Base-by-base conservation (phyloP, 139 green algal species). In the Picochlorum sp. region DNA sequence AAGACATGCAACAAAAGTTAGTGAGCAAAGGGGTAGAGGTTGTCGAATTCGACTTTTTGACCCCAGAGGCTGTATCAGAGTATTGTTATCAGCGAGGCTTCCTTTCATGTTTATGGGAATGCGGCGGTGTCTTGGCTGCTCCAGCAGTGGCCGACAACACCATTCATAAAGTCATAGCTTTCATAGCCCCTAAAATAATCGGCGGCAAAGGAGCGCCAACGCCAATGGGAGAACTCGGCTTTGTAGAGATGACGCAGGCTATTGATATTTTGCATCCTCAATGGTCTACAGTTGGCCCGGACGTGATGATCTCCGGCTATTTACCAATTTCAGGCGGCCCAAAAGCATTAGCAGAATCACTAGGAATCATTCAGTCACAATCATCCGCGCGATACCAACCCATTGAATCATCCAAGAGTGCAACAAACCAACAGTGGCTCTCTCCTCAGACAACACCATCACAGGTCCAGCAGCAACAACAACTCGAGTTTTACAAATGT, bases 31-130 rank as follows among this genome's bases (percentile, higher is more conserved):
- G 85, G 2, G 93, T 98, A n/a, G 90, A 98, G 79, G 92, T 99
- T 7, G 81, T 99, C 14, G 89, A 98, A 73, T 98, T 98, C 80
- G 88, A 96, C 74, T 95, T 97, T 57, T 73, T 99, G n/a, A 94
- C 79, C 0, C 91, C 89, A 2, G 73, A 78, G 23, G 68, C 56
- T 0, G 88, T 96, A 20, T 84, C 88, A 4, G 71, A 85, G 3
- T 97, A 98, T 73, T 97, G 88, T 80, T 81, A 85, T 37, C 76
- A 92, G 54, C 72, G 94, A 3, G 94, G 94, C 37, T 97, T 92
- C 70, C 71, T 98, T 73, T 69, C 86, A 74, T 82, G 83, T 44
- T 86, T 99, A 44, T 99, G 94, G 94, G 94, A 99, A 83, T 98
- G 94, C 65, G 94, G 94, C 6, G 94, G 94, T 55, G 92, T 70